These are phyloP conservation scores for Calamus simplicifolius DNA, from an alignment of 176 grass and related monocot genomes.

Conservation along the genomic window DNA sequence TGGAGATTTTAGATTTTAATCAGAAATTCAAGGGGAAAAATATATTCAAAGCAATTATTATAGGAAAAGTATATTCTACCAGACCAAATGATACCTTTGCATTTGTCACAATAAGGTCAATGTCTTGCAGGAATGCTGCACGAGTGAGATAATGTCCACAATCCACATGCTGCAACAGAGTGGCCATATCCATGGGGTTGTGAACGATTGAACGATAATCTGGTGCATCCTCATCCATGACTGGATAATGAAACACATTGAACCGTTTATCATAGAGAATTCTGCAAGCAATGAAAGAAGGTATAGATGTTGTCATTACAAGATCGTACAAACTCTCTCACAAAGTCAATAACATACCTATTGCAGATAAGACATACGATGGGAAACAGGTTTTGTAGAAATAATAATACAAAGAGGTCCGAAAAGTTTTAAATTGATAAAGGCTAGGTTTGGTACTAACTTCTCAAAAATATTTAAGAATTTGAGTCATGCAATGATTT, in stretches of 20 bases:
- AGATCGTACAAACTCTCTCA: background rate
- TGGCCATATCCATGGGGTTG: conserved; percentile 93
- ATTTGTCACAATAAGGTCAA: conserved; percentile 87
- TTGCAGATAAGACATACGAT: too few species aligned
- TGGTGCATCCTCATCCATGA: conserved; percentile 84
- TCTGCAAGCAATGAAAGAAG: conserved; percentile 9
- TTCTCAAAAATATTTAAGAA: too few species aligned
- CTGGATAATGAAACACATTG: conserved; percentile 80
- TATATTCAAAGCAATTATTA: background rate
- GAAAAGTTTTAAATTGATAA: too few species aligned
- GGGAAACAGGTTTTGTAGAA: too few species aligned
- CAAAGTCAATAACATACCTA: too few species aligned
- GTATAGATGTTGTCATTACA: background rate
- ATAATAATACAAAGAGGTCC: too few species aligned
- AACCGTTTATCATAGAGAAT: conserved; percentile 95
- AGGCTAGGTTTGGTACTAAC: too few species aligned
- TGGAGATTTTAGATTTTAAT: too few species aligned
- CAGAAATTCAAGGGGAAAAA: too few species aligned
- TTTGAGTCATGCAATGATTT: too few species aligned
- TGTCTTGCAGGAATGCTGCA: conserved; percentile 64
- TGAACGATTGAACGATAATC: conserved; percentile 77
- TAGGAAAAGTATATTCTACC: conserved; percentile 8
- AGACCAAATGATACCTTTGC: conserved; percentile 55
- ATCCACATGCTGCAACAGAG: conserved; percentile 83
- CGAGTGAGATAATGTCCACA: conserved; percentile 64